Base-by-base conservation (phyloP, 768 basidiomycete genomes). In the Pleurotus citrinopileatus region DNA sequence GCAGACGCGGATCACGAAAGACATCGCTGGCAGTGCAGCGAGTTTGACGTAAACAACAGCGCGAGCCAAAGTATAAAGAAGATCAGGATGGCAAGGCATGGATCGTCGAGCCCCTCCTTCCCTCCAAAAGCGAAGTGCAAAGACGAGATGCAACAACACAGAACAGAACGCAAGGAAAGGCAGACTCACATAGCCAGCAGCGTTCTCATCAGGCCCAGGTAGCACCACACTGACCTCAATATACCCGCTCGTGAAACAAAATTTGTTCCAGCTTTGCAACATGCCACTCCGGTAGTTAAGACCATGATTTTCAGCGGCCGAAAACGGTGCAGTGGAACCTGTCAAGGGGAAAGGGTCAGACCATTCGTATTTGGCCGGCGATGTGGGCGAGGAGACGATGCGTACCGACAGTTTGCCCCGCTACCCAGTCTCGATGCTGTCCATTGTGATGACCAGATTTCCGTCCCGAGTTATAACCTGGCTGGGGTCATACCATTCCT, bases 221-320 rank as follows among this genome's bases (percentile, higher is more conserved):
- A 89, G 69, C 0, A 74, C 73, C 7, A 84, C 71, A 2, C 73
- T 64, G 15, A 87, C 82, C 72, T 93, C 92, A 56, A 94, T 80
- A 68, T 88, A 88, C 3, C 91, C 91, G 23, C 79, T 80, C 25
- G 87, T 83, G 63, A 91, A 92, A 67, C 89, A 94, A 63, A 94
- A 85, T 74, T 94, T 91, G 70, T 94, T 94, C 91, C 92, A 94
- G 36, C 81, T 82, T 70, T 93, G 90, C 3, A 94, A 71, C 89
- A 93, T 91, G 3, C 86, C 91, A 63, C 74, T 83, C 60, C 81
- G 73, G 63, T 86, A 94, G 34, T 72, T 72, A 55, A 89, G 74
- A 4, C 72, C 72, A 64, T 93, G 84, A 59, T 84, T 80, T 20
- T 74, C 61, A 0, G 59, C 72, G 3, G 55, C n/a, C 0, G 74